These are phyloP conservation scores for Ballota nigra DNA, from an alignment of 257 asterid genomes.

Conservation along the genomic window DNA sequence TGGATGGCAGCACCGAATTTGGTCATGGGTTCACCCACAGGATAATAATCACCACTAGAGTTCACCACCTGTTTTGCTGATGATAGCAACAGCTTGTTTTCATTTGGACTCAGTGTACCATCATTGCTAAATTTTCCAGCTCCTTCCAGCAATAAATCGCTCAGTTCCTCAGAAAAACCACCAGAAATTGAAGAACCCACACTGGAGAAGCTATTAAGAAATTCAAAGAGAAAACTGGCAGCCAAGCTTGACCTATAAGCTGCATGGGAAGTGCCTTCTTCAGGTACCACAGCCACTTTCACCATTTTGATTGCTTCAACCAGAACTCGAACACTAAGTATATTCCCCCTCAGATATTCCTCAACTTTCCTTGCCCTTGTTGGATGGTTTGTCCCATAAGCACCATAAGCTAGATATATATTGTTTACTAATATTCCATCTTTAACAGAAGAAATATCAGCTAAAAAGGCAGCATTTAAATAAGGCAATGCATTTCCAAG, in stretches of 20 bases:
- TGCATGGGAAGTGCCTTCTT: conserved; percentile 19
- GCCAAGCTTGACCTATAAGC: conserved; percentile 23
- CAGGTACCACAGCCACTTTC: conserved; percentile 11
- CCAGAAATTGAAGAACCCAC: not conserved
- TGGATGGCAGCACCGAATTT: conserved; percentile 19
- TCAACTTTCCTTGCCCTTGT: conserved; percentile 19
- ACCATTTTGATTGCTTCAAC: conserved; percentile 17
- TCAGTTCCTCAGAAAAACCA: not conserved
- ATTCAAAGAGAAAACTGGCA: conserved; percentile 15
- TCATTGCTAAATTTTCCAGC: not conserved
- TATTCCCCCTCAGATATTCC: conserved; percentile 19
- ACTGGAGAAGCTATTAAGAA: conserved; percentile 13
- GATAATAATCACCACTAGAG: conserved; percentile 13
- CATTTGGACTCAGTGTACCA: not conserved
- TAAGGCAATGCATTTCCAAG: conserved; percentile 24
- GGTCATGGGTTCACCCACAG: conserved; percentile 18
- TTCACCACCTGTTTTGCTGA: conserved; percentile 15
- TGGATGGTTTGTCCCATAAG: conserved; percentile 22
- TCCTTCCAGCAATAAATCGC: not conserved
- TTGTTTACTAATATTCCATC: not conserved
- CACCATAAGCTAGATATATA: conserved; percentile 22
- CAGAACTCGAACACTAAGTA: conserved; percentile 6
- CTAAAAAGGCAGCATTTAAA: conserved; percentile 25
- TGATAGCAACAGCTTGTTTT: conserved; percentile 11
- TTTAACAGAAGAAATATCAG: conserved; percentile 1